Evolutionary conservation across 169 alveolate genomes (phyloP).

Genomic region (Sarcocystis neurona): DNA sequence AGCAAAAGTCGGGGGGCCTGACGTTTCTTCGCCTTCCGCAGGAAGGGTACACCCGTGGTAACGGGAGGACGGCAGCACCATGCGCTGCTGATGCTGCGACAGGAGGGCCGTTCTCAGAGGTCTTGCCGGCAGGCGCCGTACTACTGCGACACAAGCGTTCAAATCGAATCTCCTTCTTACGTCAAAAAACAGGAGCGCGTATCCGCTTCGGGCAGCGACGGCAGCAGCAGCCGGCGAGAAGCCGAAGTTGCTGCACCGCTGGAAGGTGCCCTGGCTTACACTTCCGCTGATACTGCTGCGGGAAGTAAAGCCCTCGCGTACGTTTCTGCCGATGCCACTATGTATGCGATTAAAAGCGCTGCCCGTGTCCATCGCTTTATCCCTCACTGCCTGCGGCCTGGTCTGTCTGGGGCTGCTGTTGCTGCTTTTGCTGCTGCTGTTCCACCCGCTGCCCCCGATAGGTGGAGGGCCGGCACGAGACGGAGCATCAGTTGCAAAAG

Average conservation of each 20-base stretch:
- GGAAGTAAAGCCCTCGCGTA: too few species aligned
- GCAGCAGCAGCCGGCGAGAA: constrained; percentile 36
- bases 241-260: too few species aligned
- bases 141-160: constrained; percentile 44
- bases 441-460: background rate
- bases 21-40: background rate
- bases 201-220: constrained; percentile 32
- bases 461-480: too few species aligned
- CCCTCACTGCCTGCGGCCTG: background rate
- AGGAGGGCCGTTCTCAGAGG: constrained; percentile 45
- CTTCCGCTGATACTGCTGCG: too few species aligned
- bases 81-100: constrained; percentile 27
- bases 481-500: too few species aligned
- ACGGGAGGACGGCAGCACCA: background rate
- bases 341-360: background rate
- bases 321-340: too few species aligned
- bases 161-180: constrained; percentile 43
- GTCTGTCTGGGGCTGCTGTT: background rate
- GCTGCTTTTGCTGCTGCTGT: background rate
- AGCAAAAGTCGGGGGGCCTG: constrained; percentile 1
- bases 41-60: constrained; percentile 13
- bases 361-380: background rate
- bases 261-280: too few species aligned
- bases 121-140: constrained; percentile 51
- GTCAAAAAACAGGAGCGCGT: constrained; percentile 44